A percentile compares a stretch with the other conserved stretches of the same genome.
Conservation (phyloP, 1,284 basidiomycete genomes). For the Leccinum proliferum region DNA sequence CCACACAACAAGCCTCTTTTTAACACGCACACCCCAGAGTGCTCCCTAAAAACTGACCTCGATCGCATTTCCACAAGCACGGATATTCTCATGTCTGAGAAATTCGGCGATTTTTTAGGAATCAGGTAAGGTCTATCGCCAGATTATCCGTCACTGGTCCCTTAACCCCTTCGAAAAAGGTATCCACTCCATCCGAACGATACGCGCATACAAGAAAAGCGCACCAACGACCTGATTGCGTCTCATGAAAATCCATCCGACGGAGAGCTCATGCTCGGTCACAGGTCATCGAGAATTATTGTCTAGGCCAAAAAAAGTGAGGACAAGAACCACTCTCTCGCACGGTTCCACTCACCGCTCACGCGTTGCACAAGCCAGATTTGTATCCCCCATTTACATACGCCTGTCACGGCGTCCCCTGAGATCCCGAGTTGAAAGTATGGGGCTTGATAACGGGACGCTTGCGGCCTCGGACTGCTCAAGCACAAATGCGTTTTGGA, state of each 20-base stretch:
- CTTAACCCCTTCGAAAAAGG: slow-evolving; percentile 29
- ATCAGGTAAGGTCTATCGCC: slow-evolving; percentile 40
- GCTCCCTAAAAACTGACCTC: slow-evolving; percentile 73
- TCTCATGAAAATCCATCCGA: slow-evolving; percentile 71
- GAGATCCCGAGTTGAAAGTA: slow-evolving; percentile 59
- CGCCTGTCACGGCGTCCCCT: slow-evolving; percentile 40
- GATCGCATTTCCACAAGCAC: slow-evolving; percentile 50
- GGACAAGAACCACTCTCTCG: slow-evolving; percentile 17
- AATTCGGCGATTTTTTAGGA: slow-evolving; percentile 77
- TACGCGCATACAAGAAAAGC: slow-evolving; percentile 20
- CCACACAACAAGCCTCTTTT: not conserved
- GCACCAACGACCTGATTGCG: slow-evolving; percentile 38
- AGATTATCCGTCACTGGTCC: not conserved
- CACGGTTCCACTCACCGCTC: slow-evolving; percentile 2
- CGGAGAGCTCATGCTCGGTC: slow-evolving; percentile 76
- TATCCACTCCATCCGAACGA: slow-evolving; percentile 40
- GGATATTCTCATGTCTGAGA: slow-evolving; percentile 74
- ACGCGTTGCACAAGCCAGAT: slow-evolving; percentile 41
- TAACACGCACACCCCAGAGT: slow-evolving; percentile 41
- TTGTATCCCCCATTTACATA: slow-evolving; percentile 76
- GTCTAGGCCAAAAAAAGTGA: slow-evolving; percentile 79
- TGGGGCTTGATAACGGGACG: slow-evolving; percentile 76
- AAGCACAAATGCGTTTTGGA: slow-evolving; percentile 40
- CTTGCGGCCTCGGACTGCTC: slow-evolving; percentile 42
- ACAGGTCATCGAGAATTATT: slow-evolving; percentile 87